Base-by-base conservation (phyloP, 106 monocot genomes). In the Phalaenopsis equestris region DNA sequence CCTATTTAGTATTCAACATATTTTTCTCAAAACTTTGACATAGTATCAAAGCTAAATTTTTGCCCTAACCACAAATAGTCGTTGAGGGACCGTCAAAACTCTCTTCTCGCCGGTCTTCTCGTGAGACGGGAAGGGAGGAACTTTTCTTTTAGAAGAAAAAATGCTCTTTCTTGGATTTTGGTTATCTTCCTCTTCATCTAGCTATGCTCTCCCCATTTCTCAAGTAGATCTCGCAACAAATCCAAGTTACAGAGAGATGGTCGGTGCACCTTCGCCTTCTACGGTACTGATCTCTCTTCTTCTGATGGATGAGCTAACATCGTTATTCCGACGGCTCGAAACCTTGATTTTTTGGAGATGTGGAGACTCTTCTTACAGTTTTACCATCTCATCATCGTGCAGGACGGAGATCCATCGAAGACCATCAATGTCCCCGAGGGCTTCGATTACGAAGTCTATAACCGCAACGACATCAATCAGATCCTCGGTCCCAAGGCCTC, bases 301-400 rank as follows among this genome's bases (percentile, higher is more conserved):
- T 67, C 83, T 91, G 76, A 87, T 78, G 73, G 85, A 88, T 17
- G 91, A 91, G 86, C 84, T 91, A 88, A 91, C 81, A 88, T 91
- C 82, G 91, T 91, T 55, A 91, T 91, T 77, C 91, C 91, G 41
- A 91, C 91, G 55, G 88, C 88, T 75, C 56, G 91, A 2, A 91
- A 88, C 88, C 87, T 91, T 43, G 94, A 91, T 68, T 94, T 94
- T 78, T 85, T 94, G 30, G 94, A 91, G 88, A 88, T 86, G 91
- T 94, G 91, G 94, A 70, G 94, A 68, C 89, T 91, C 3, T 94
- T 89, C 85, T 91, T 94, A 85, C 86, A 90, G 85, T 88, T 86
- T 8, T 94, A 94, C 80, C 94, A 94, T 75, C 87, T 94, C 19
- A 94, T 94, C 91, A 94, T 94, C 81, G 88, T 94, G 38, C 94